Evolutionary conservation across 495 filamentous ascomycete species (phyloP).

Genomic region (Clohesyomyces aquaticus): DNA sequence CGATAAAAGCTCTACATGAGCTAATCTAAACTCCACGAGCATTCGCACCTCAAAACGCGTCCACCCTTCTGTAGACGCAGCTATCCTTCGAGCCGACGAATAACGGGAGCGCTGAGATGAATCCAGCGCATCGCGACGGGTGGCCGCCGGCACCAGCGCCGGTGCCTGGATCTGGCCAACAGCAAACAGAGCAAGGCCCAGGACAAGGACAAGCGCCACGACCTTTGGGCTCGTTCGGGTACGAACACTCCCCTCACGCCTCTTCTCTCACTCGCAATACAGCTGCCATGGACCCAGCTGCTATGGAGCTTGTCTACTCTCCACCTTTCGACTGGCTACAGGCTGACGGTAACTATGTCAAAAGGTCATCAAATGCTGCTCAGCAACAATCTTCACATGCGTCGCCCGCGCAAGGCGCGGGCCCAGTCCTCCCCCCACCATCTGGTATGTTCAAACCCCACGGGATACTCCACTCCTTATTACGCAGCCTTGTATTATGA

Average conservation of each 20-base stretch:
- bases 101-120: constrained; percentile 40
- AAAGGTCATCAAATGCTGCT: constrained; percentile 29
- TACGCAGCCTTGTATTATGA: too few species aligned
- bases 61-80: constrained; percentile 7
- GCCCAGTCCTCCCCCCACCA: constrained; percentile 40
- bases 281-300: constrained; percentile 11
- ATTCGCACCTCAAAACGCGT: constrained; percentile 17
- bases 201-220: constrained; percentile 35
- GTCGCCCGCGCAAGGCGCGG: constrained; percentile 33
- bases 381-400: constrained; percentile 37
- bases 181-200: constrained; percentile 39
- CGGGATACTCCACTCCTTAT: too few species aligned
- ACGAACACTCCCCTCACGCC: constrained; percentile 10
- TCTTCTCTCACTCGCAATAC: neutral
- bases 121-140: constrained; percentile 41
- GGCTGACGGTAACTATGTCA: constrained; percentile 14
- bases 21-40: constrained; percentile 3
- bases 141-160: constrained; percentile 40
- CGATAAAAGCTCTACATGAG: constrained; percentile 31
- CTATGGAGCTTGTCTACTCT: constrained; percentile 2
- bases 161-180: constrained; percentile 29
- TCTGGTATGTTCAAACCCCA: constrained; percentile 23
- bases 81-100: constrained; percentile 25
- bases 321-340: constrained; percentile 11
- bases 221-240: constrained; percentile 37